Evolutionary conservation across 305 asterid genomes (phyloP).

Genomic region (Fraxinus paxiana): DNA sequence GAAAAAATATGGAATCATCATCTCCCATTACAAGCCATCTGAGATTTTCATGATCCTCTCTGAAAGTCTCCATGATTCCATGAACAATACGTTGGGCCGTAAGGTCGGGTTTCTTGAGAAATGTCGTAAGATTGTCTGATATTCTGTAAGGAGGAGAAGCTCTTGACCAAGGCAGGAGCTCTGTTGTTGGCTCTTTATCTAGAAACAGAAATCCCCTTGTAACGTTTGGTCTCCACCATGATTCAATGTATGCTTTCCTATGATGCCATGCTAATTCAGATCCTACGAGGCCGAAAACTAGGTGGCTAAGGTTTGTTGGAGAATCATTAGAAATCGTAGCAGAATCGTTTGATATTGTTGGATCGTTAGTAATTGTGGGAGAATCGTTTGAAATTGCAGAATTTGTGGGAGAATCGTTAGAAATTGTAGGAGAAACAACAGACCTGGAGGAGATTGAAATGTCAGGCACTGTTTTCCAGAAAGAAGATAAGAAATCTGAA

Average conservation of each 20-base stretch:
- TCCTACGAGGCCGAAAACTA: slow-evolving; percentile 41
- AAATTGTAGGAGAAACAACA: not conserved
- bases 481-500: not conserved
- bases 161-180: slow-evolving; percentile 46
- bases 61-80: slow-evolving; percentile 44
- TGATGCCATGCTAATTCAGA: slow-evolving; percentile 42
- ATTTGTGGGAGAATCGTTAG: not conserved
- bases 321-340: not conserved
- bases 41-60: slow-evolving; percentile 38
- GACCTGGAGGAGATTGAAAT: not conserved
- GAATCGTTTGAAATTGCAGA: not conserved
- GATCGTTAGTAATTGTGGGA: not conserved
- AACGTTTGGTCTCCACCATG: slow-evolving; percentile 49
- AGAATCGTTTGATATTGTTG: not conserved
- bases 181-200: slow-evolving; percentile 31
- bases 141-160: slow-evolving; percentile 38
- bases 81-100: slow-evolving; percentile 37
- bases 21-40: slow-evolving; percentile 58
- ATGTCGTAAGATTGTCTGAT: slow-evolving; percentile 29
- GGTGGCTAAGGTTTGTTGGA: slow-evolving; percentile 33
- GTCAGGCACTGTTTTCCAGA: not conserved
- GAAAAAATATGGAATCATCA: slow-evolving; percentile 45
- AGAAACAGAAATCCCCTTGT: slow-evolving; percentile 37
- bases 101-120: slow-evolving; percentile 22
- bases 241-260: slow-evolving; percentile 31